These are phyloP conservation scores for Tylopilus plumbeoviolaceoides DNA, from an alignment of 768 basidiomycete species.

Conservation along the genomic window DNA sequence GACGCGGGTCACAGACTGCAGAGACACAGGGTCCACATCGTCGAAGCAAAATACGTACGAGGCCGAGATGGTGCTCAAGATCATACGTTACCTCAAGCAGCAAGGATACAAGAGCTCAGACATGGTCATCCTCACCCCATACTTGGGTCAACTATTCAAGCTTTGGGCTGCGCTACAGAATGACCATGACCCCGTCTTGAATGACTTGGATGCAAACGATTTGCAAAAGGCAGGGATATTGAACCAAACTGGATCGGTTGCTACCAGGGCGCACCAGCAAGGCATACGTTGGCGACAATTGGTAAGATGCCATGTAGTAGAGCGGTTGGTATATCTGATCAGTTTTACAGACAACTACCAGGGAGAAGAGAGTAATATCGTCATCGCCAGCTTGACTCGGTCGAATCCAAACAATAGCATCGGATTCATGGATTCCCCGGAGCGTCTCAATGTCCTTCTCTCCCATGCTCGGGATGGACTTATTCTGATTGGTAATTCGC, in stretches of 20 bases:
- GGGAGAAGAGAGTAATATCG: constrained; percentile 70
- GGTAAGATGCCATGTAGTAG: constrained; percentile 35
- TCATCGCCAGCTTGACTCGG: constrained; percentile 57
- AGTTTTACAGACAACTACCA: constrained; percentile 62
- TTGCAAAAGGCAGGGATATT: constrained; percentile 56
- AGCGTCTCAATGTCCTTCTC: constrained; percentile 69
- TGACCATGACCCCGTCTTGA: constrained; percentile 54
- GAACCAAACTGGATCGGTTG: constrained; percentile 30
- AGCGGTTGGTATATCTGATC: neutral
- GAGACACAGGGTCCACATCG: constrained; percentile 43
- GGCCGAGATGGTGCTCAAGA: constrained; percentile 61
- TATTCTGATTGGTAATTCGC: constrained; percentile 62
- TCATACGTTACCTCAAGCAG: constrained; percentile 61
- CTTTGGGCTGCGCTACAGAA: constrained; percentile 43
- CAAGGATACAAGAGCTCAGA: constrained; percentile 62
- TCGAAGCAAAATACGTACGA: constrained; percentile 65
- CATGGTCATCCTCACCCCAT: constrained; percentile 66
- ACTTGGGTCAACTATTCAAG: constrained; percentile 58
- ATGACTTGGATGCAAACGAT: constrained; percentile 60
- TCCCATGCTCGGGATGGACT: constrained; percentile 64
- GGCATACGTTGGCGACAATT: constrained; percentile 58
- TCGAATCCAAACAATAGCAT: constrained; percentile 56
- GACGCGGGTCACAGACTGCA: constrained; percentile 38
- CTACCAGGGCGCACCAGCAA: constrained; percentile 36
- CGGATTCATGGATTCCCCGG: constrained; percentile 68